Conservation (phyloP, 352 stramenopile genomes). For the Pythium plurisporium region DNA sequence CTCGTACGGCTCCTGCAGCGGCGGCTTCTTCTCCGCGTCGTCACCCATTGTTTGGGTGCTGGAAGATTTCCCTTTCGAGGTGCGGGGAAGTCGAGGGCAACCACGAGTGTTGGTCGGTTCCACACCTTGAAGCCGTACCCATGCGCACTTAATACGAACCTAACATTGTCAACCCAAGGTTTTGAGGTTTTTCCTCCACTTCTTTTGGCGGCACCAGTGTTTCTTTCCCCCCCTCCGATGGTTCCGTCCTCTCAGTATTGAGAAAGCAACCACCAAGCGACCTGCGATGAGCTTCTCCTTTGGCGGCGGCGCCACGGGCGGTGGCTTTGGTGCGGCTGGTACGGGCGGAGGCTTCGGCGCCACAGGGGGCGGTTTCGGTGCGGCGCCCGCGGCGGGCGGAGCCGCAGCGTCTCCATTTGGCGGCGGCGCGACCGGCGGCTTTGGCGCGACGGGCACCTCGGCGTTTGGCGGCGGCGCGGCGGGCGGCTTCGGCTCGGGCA, state of each 20-base stretch:
- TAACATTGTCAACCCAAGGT: constrained; percentile 12
- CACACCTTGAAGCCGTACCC: neutral
- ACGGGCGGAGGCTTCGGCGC: constrained; percentile 16
- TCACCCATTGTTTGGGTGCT: neutral
- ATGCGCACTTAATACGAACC: neutral
- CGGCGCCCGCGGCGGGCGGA: constrained; percentile 25
- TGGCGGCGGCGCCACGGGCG: constrained; percentile 6
- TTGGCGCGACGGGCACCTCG: constrained; percentile 28
- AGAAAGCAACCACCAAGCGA: neutral
- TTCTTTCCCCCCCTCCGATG: neutral
- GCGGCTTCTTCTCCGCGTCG: neutral
- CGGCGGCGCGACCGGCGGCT: constrained; percentile 32
- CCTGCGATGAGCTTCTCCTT: constrained; percentile 22
- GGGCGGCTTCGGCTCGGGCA: constrained; percentile 21
- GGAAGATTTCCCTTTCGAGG: too few relatives aligned
- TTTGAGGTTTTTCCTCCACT: constrained; percentile 19
- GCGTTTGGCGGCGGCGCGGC: constrained; percentile 28
- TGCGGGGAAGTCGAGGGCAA: neutral
- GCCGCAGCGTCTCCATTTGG: constrained; percentile 47
- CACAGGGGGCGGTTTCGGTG: constrained; percentile 14
- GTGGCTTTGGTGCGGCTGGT: constrained; percentile 6
- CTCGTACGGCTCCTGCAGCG: constrained; percentile 17
- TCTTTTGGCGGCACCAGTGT: constrained; percentile 3
- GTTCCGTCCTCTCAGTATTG: neutral
- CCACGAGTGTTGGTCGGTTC: constrained; percentile 1